Conservation (phyloP, 2,329 filamentous ascomycete species). For the Neonectria coccinea region DNA sequence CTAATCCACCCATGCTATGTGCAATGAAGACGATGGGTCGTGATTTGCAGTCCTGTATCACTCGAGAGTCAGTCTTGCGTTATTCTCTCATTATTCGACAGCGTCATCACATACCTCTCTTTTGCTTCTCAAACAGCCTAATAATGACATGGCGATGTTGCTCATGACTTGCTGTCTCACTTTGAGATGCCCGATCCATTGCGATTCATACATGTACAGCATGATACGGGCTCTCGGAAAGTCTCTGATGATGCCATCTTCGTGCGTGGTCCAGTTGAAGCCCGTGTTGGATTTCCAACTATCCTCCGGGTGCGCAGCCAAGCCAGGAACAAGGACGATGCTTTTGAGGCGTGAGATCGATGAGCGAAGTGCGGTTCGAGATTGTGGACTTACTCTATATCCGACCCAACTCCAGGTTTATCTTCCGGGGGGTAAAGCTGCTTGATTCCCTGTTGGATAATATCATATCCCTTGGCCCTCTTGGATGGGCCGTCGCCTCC, state of each 20-base stretch:
- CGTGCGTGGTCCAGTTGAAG: constrained; percentile 56
- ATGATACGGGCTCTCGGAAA: constrained; percentile 56
- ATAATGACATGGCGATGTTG: constrained; percentile 53
- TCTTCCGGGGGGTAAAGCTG: not conserved
- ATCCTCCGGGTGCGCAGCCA: not conserved
- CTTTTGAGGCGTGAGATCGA: not conserved
- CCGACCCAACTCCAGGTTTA: not conserved
- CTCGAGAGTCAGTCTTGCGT: not conserved
- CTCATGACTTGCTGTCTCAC: constrained; percentile 55
- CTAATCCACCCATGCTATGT: constrained; percentile 59
- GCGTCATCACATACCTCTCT: constrained; percentile 47
- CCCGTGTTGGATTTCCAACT: constrained; percentile 34
- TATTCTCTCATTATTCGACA: not conserved
- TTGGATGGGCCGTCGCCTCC: not conserved
- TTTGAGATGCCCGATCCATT: constrained; percentile 54
- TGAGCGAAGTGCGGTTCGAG: too few species aligned
- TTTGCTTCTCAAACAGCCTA: constrained; percentile 50
- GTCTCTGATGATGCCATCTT: constrained; percentile 52
- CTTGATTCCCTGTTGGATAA: not conserved
- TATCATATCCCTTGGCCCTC: not conserved
- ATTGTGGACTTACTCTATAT: not conserved
- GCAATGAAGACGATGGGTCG: constrained; percentile 58
- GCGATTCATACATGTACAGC: constrained; percentile 57
- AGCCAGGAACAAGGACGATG: not conserved
- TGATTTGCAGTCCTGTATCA: constrained; percentile 13